phyloP scores from a whole-genome alignment of 352 stramenopile genomes.

The Pythium apleroticum region DNA sequence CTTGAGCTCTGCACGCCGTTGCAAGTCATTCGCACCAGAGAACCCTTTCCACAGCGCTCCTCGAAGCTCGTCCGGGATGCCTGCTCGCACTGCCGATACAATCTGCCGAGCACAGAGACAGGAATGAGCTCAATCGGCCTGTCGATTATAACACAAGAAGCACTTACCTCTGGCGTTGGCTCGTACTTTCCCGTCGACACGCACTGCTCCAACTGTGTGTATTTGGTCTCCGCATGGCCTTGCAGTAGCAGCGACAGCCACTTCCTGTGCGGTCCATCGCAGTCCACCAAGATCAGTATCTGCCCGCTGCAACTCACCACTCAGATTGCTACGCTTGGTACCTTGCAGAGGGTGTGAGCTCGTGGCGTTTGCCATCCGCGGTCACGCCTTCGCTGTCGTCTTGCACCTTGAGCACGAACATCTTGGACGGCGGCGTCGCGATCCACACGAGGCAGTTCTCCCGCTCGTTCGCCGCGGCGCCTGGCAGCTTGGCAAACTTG shows the following conservation, averaged over 20 bases:
- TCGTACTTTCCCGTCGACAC: slow-evolving; percentile 61
- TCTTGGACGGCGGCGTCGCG: slow-evolving; percentile 77
- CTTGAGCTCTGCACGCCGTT: slow-evolving; percentile 62
- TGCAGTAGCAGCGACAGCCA: slow-evolving; percentile 72
- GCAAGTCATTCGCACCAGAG: slow-evolving; percentile 56
- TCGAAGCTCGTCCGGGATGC: slow-evolving; percentile 76
- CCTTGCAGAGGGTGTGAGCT: slow-evolving; percentile 67
- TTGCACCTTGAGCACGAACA: slow-evolving; percentile 81
- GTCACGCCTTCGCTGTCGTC: slow-evolving; percentile 52
- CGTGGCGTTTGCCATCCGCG: slow-evolving; percentile 28
- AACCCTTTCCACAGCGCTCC: slow-evolving; percentile 77
- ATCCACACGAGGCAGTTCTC: slow-evolving; percentile 82
- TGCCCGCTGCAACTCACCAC: background rate
- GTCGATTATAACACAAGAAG: background rate
- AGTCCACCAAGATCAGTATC: background rate
- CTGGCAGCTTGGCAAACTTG: slow-evolving; percentile 65
- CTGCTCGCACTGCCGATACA: slow-evolving; percentile 67
- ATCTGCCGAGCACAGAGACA: slow-evolving; percentile 34
- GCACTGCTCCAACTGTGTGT: slow-evolving; percentile 80
- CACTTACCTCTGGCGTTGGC: slow-evolving; percentile 55
- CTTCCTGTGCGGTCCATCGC: slow-evolving; percentile 33
- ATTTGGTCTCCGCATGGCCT: slow-evolving; percentile 79
- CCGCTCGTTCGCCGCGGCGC: slow-evolving; percentile 36
- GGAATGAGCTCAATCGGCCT: background rate
- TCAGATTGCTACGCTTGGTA: slow-evolving; percentile 10